A percentile compares a stretch with the other conserved stretches of the same genome.
Evolutionary conservation across 2,329 filamentous ascomycete species (phyloP).

Genomic region (Sclerotinia spermophila): DNA sequence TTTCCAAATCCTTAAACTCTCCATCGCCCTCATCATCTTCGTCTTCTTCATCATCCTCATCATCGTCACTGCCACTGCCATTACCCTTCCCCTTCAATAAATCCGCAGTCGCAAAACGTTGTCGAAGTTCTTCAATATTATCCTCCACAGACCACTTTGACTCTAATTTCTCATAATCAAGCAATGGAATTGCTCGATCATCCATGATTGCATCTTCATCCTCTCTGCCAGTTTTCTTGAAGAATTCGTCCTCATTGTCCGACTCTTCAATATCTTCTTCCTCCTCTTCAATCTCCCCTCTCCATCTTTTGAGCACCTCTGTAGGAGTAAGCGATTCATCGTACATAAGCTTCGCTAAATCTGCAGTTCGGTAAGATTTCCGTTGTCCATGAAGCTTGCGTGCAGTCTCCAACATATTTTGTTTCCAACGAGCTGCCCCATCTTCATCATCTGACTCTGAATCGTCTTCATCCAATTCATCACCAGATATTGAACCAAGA

Average conservation of each 20-base stretch:
- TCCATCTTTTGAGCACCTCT: constrained; percentile 77
- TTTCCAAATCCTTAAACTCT: constrained; percentile 81
- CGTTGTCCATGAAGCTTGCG: constrained; percentile 65
- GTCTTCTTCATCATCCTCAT: constrained; percentile 49
- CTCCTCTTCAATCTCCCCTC: constrained; percentile 58
- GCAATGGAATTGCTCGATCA: constrained; percentile 72
- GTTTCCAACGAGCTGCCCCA: constrained; percentile 78
- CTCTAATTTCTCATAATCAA: constrained; percentile 77
- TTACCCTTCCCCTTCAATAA: constrained; percentile 56
- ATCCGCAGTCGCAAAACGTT: constrained; percentile 70
- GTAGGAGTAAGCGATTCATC: constrained; percentile 71
- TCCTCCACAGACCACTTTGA: constrained; percentile 81
- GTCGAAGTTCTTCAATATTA: constrained; percentile 69
- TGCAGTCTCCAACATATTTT: constrained; percentile 75
- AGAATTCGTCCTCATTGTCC: constrained; percentile 58
- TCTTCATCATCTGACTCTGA: constrained; percentile 45
- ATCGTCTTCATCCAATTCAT: constrained; percentile 49
- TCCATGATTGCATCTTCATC: constrained; percentile 69
- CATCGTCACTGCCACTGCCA: constrained; percentile 44
- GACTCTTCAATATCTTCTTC: constrained; percentile 57
- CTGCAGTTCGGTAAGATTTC: constrained; percentile 70
- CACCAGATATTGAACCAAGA: constrained; percentile 75
- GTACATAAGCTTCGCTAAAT: constrained; percentile 86
- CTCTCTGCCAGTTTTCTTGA: constrained; percentile 59
- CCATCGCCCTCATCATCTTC: constrained; percentile 68